phyloP scores from a whole-genome alignment of 192 early-diverging fungal genomes.

The Thoreauomyces humboldtii region DNA sequence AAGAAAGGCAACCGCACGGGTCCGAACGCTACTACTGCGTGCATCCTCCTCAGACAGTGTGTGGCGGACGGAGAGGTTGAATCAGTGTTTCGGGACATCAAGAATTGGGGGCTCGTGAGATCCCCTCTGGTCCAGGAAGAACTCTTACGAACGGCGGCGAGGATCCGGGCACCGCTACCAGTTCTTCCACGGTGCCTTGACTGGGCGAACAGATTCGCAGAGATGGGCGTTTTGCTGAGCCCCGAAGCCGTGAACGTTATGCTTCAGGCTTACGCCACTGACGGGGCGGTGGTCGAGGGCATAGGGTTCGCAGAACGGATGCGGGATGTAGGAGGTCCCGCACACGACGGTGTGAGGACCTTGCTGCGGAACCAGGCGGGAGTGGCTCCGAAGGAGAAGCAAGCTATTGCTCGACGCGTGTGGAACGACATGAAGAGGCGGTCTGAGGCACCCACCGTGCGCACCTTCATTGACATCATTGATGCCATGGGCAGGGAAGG shows the following conservation, averaged over 20 bases:
- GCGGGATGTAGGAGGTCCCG: background rate
- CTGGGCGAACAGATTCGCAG: constrained; percentile 20
- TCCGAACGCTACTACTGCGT: constrained; percentile 14
- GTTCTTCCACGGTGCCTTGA: constrained; percentile 13
- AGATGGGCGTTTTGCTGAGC: constrained; percentile 7
- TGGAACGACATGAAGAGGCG: constrained; percentile 9
- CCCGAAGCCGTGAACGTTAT: constrained; percentile 11
- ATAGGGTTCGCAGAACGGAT: constrained; percentile 15
- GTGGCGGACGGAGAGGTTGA: constrained; percentile 2
- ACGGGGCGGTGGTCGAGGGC: constrained; percentile 1
- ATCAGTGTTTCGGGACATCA: constrained; percentile 7
- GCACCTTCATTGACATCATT: constrained; percentile 13
- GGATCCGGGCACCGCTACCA: background rate
- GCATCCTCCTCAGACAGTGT: constrained; percentile 20
- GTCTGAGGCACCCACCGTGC: background rate
- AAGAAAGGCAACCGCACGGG: constrained; percentile 2
- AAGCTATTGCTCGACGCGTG: constrained; percentile 6
- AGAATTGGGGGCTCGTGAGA: constrained; percentile 9
- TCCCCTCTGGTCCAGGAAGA: constrained; percentile 17
- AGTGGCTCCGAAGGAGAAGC: background rate
- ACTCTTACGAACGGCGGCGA: constrained; percentile 4
- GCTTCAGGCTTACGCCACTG: constrained; percentile 2
- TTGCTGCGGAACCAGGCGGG: background rate
- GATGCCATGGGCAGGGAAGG: constrained; percentile 19
- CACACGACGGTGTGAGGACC: background rate